These are phyloP conservation scores for Cryptococcus sp. DNA, from an alignment of 1,284 basidiomycete species.

Conservation along the genomic window DNA sequence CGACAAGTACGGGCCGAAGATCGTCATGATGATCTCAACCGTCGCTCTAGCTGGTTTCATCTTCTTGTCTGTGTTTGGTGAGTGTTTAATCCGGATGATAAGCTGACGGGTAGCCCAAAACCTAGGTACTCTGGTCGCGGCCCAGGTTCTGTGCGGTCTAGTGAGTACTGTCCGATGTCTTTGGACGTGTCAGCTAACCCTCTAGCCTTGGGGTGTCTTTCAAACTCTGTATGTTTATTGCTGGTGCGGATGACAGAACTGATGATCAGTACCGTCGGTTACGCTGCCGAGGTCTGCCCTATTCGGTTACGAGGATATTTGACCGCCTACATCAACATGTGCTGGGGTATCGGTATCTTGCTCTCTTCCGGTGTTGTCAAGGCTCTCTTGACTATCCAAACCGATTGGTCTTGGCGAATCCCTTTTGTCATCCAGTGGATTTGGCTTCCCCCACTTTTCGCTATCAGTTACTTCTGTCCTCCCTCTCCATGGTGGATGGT, in stretches of 20 bases:
- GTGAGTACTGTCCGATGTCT: conserved; percentile 35
- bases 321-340: conserved; percentile 42
- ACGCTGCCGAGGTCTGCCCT: conserved; percentile 50
- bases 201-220: conserved; percentile 25
- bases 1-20: conserved; percentile 46
- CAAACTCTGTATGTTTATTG: conserved; percentile 3
- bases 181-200: conserved; percentile 19
- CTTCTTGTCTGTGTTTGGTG: conserved; percentile 20
- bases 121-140: conserved; percentile 38
- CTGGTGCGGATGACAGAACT: conserved; percentile 1
- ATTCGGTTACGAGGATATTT: conserved; percentile 44
- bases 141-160: conserved; percentile 36
- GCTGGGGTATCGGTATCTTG: conserved; percentile 14
- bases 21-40: conserved; percentile 34
- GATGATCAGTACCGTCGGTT: conserved; percentile 35
- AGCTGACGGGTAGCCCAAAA: conserved; percentile 6
- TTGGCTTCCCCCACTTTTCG: conserved; percentile 17
- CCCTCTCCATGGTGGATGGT: conserved; percentile 50
- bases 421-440: conserved; percentile 29
- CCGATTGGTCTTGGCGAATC: conserved; percentile 14
- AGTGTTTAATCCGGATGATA: too few relatives aligned
- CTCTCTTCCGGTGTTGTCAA: conserved; percentile 22
- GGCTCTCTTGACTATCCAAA: conserved; percentile 10
- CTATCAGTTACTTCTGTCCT: conserved; percentile 18
- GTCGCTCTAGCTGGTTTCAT: conserved; percentile 37